Conservation (phyloP, 228 moss, liverwort and hornwort genomes). For the Sphagnum magellanicum region DNA sequence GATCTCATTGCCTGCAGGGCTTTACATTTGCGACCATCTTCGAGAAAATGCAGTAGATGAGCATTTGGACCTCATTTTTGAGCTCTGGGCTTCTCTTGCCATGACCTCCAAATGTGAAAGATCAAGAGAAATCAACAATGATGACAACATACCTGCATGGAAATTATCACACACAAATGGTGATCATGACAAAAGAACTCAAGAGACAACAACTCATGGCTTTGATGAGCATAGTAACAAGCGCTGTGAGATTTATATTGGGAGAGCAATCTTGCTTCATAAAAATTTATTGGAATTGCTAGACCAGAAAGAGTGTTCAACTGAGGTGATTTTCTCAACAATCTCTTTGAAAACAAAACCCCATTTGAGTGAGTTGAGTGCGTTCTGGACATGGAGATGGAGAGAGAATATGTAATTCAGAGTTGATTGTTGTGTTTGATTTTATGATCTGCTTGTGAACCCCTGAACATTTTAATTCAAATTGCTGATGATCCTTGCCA, state of each 20-base stretch:
- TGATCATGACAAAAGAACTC: neutral
- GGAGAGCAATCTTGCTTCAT: constrained; percentile 3
- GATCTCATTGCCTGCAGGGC: constrained; percentile 2
- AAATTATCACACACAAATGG: neutral
- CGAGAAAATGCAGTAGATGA: neutral
- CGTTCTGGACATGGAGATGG: too few relatives aligned
- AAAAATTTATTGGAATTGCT: constrained; percentile 3
- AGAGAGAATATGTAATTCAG: too few relatives aligned
- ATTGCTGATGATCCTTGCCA: neutral
- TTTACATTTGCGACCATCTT: neutral
- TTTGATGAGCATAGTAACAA: neutral
- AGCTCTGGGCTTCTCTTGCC: constrained; percentile 2
- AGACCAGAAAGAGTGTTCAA: neutral
- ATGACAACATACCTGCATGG: too few relatives aligned
- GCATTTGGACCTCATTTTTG: neutral
- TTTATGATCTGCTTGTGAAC: too few relatives aligned
- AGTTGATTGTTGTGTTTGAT: too few relatives aligned
- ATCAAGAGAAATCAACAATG: too few relatives aligned
- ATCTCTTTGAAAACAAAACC: too few relatives aligned
- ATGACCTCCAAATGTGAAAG: neutral
- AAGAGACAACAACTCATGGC: neutral
- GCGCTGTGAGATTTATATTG: neutral
- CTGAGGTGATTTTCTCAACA: too few relatives aligned
- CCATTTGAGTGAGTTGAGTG: too few relatives aligned
- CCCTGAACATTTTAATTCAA: too few relatives aligned